Evolutionary conservation across 164 flowering plant species (phyloP).

Genomic region (Cinnamomum chago): DNA sequence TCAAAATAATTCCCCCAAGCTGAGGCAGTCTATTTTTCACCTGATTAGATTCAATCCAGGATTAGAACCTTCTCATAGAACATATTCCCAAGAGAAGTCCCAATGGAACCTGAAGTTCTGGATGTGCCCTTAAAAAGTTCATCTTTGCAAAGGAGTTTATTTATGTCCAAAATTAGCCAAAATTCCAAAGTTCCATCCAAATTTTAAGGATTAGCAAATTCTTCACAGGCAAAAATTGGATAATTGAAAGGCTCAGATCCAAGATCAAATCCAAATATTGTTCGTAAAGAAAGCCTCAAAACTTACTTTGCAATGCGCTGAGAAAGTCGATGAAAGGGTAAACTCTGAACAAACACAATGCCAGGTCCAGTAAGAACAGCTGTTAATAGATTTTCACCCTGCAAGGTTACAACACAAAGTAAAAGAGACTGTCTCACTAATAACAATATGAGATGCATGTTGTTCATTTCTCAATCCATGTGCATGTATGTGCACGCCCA

Average conservation of each 20-base stretch:
- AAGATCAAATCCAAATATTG: not conserved
- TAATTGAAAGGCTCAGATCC: not conserved
- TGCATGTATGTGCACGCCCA: too few species aligned
- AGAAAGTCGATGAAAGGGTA: slow-evolving; percentile 77
- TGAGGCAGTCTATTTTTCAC: too few species aligned
- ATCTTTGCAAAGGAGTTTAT: not conserved
- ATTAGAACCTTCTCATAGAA: too few species aligned
- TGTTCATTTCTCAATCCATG: too few species aligned
- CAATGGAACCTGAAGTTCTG: too few species aligned
- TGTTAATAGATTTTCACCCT: slow-evolving; percentile 70
- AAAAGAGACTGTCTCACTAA: too few species aligned
- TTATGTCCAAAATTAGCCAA: not conserved
- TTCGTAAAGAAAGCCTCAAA: not conserved
- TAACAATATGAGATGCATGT: too few species aligned
- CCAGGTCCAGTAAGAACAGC: slow-evolving; percentile 86
- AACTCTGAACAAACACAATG: slow-evolving; percentile 82
- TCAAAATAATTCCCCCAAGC: too few species aligned
- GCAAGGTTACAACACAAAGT: slow-evolving; percentile 11
- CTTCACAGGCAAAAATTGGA: not conserved
- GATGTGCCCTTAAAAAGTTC: too few species aligned
- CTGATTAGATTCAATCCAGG: too few species aligned
- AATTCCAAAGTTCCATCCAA: not conserved
- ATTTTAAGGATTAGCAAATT: not conserved
- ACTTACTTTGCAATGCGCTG: slow-evolving; percentile 76
- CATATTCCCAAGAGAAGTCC: too few species aligned